Evolutionary conservation across 1,139 yeast genomes (phyloP), one percentile per base, ranked within the genome.

Genomic region (Sugiyamaella neomexicana): DNA sequence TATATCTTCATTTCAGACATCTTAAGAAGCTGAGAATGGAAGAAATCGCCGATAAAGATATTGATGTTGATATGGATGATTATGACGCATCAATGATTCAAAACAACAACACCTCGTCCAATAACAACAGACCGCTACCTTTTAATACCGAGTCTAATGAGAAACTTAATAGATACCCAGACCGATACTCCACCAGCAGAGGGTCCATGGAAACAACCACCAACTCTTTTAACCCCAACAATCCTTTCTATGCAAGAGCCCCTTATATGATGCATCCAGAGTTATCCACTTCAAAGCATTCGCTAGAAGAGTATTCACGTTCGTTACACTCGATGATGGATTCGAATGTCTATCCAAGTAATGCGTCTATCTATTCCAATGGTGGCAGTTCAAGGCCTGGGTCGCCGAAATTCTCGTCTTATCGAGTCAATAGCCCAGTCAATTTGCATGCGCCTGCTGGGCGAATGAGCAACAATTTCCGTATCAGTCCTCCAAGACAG

Each of bases 51-150:
- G 64, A 67, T 61, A 60, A 64, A 42, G 66, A 65, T 27, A 64
- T 73, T 53, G 76, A 73, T 58, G 61, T 67, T 47, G 75, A 72
- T 58, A 55, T 65, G 46, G 71, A 67, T 42, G 60, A 54, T 17
- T 54, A 48, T 49, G 61, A 59, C 20, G 39, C 51, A 4, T 34
- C 34, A 8, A n/a, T 47, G 17, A 50, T 34, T n/a, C 38, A 13
- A n/a, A 12, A n/a, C 15, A 10, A 34, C 16, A 13, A n/a, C 16
- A 29, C 3, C 15, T n/a, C n/a, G n/a, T n/a, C n/a, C n/a, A n/a
- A n/a, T n/a, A 34, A 34, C 38, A 13, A 34, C 38, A 20, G 5
- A 20, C 38, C 4, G 5, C 13, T 34, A n/a, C 15, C 16, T 7
- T 34, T 13, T 34, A 7, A 5, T 13, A 16, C 16, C n/a, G 38